Percentiles rank a stretch among this genome's conserved stretches.
Conservation (phyloP, 345 rosid species). For the Melaleuca alternifolia region DNA sequence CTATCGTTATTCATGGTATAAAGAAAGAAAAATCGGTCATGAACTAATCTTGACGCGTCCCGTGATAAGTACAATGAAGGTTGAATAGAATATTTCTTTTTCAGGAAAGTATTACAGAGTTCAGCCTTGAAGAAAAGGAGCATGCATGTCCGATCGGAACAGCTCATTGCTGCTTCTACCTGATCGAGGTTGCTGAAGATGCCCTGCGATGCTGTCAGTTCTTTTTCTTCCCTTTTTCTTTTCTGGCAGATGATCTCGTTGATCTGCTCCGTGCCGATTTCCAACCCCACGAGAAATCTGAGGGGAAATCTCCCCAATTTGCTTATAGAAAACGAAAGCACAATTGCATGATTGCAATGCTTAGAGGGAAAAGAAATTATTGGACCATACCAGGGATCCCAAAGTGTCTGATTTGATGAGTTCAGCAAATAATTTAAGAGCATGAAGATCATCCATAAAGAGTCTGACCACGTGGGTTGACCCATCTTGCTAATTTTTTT, state of each 20-base stretch:
- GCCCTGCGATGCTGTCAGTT: background rate
- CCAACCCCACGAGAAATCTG: background rate
- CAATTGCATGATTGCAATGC: background rate
- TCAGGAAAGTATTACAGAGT: background rate
- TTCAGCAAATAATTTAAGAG: background rate
- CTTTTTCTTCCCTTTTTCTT: background rate
- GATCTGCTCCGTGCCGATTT: background rate
- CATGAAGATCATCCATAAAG: background rate
- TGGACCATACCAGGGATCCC: background rate
- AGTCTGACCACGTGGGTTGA: background rate
- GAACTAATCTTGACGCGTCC: fast-evolving
- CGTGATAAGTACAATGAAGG: fast-evolving
- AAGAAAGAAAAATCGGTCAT: background rate
- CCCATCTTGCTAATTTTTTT: background rate
- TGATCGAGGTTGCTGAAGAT: background rate
- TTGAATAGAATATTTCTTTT: background rate
- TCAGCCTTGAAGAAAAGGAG: background rate
- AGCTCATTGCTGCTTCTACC: background rate
- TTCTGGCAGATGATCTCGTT: background rate
- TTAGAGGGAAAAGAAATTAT: background rate
- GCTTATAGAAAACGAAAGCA: background rate
- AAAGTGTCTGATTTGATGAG: background rate
- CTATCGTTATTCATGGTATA: background rate
- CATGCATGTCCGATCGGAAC: background rate
- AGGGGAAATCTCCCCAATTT: background rate